Conservation (phyloP, 352 stramenopile genomes). For the Phytophthora ohioensis region DNA sequence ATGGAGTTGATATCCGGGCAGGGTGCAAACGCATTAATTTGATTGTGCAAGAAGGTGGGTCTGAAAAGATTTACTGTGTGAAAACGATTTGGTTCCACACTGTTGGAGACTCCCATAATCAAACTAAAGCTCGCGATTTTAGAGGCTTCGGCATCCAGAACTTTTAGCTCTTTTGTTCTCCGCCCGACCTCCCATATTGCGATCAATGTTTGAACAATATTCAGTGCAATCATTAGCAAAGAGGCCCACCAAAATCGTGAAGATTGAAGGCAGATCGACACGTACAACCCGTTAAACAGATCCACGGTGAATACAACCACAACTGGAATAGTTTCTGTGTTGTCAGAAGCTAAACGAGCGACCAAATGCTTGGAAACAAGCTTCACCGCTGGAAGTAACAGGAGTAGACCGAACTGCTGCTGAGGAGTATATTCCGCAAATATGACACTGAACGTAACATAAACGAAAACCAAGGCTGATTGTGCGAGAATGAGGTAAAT, state of each 20-base stretch:
- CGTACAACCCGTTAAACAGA: conserved; percentile 23
- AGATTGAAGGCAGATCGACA: conserved; percentile 16
- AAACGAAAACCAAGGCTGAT: conserved; percentile 6
- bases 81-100: background rate
- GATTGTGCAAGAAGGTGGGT: background rate
- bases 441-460: conserved; percentile 15
- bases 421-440: conserved; percentile 3
- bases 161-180: background rate
- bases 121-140: background rate
- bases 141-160: background rate
- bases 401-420: conserved; percentile 8
- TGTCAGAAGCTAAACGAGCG: conserved; percentile 1
- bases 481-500: conserved; percentile 16
- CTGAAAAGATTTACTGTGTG: background rate
- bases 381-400: conserved; percentile 18
- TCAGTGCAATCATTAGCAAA: conserved; percentile 5
- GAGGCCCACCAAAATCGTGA: conserved; percentile 11
- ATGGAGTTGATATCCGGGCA: background rate
- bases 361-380: conserved; percentile 13
- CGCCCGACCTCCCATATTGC: background rate
- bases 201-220: background rate
- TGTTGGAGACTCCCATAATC: too few species aligned
- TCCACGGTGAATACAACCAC: conserved; percentile 29
- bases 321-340: conserved; percentile 18
- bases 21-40: background rate